A percentile compares a stretch with the other conserved stretches of the same genome.
Conservation (phyloP, 768 basidiomycete species). For the Scleroderma bovista region DNA sequence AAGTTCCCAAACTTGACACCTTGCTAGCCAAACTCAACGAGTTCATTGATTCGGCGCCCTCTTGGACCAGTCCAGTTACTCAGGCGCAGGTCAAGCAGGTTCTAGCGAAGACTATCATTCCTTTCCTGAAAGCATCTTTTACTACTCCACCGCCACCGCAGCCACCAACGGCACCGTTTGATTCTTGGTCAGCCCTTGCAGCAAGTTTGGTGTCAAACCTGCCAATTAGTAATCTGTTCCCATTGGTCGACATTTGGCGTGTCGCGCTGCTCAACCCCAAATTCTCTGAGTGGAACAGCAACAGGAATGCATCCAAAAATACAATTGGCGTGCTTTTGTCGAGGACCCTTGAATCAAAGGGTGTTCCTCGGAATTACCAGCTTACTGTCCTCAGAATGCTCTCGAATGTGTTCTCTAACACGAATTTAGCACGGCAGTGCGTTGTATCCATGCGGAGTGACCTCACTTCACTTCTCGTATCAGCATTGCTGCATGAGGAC, state of each 20-base stretch:
- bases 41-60: conserved; percentile 50
- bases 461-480: conserved; percentile 54
- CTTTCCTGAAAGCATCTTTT: conserved; percentile 60
- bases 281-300: conserved; percentile 47
- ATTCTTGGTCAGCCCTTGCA: conserved; percentile 46
- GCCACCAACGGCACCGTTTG: conserved; percentile 36
- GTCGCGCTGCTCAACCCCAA: conserved; percentile 64
- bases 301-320: conserved; percentile 27
- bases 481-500: conserved; percentile 65
- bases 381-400: conserved; percentile 66
- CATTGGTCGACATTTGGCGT: conserved; percentile 79
- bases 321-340: conserved; percentile 43
- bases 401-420: conserved; percentile 57
- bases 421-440: conserved; percentile 32
- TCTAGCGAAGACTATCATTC: conserved; percentile 44
- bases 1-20: conserved; percentile 63
- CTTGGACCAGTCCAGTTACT: conserved; percentile 27
- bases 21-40: conserved; percentile 55
- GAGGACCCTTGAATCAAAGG: conserved; percentile 34
- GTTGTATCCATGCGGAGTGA: conserved; percentile 32
- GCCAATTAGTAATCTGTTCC: conserved; percentile 59
- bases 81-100: conserved; percentile 41
- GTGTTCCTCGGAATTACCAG: conserved; percentile 46
- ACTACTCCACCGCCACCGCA: conserved; percentile 13
- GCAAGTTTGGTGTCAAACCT: conserved; percentile 40